A percentile compares a stretch with the other conserved stretches of the same genome.
Conservation (phyloP, 2,329 filamentous ascomycete species). For the Acephala macrosclerotiorum region DNA sequence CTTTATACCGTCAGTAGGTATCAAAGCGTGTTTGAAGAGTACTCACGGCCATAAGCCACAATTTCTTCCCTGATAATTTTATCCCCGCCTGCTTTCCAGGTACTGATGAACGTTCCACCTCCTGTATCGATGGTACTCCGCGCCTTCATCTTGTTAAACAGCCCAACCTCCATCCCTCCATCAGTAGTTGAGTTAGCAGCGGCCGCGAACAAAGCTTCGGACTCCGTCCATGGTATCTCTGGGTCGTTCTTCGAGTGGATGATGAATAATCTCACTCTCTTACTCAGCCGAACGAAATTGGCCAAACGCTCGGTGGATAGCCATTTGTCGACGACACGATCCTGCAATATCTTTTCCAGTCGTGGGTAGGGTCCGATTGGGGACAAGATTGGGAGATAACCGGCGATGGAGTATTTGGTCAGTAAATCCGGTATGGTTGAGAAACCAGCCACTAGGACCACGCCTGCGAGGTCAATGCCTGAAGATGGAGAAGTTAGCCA, state of each 20-base stretch:
- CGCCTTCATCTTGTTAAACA: conserved; percentile 42
- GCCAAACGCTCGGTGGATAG: conserved; percentile 71
- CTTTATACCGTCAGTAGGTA: conserved; percentile 47
- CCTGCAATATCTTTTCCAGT: conserved; percentile 66
- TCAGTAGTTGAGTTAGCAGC: conserved; percentile 60
- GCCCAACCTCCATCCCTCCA: conserved; percentile 40
- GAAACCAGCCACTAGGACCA: conserved; percentile 84
- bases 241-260: conserved; percentile 83
- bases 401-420: conserved; percentile 78
- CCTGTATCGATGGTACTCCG: conserved; percentile 42
- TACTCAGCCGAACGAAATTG: conserved; percentile 60
- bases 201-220: conserved; percentile 67
- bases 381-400: conserved; percentile 78
- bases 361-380: conserved; percentile 74
- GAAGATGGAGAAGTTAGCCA: too few species aligned
- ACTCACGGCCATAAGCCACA: conserved; percentile 43
- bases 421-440: conserved; percentile 77
- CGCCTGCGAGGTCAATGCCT: conserved; percentile 71
- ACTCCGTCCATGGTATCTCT: conserved; percentile 81
- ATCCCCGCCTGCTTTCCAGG: conserved; percentile 40
- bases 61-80: conserved; percentile 45
- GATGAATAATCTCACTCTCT: conserved; percentile 69
- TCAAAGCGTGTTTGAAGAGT: not conserved
- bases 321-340: conserved; percentile 82
- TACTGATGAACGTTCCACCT: conserved; percentile 43